These are phyloP conservation scores for Blastomyces emzantsi DNA, from an alignment of 2,329 filamentous ascomycete genomes.

Conservation along the genomic window DNA sequence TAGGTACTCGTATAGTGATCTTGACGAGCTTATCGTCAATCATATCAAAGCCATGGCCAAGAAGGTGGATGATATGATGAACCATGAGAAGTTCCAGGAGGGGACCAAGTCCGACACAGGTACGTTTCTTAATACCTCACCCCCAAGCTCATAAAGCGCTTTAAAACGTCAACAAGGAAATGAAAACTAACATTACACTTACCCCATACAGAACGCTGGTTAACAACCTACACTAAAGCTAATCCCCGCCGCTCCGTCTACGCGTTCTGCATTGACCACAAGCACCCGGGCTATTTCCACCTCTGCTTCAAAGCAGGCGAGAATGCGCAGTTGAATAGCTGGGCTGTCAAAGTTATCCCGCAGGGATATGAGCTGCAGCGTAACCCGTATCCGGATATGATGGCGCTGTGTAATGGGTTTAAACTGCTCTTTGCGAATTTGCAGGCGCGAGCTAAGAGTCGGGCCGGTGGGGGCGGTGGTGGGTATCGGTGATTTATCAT, in stretches of 20 bases:
- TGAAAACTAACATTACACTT: conserved; percentile 7
- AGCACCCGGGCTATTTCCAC: conserved; percentile 89
- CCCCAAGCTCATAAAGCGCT: background rate
- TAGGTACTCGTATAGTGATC: conserved; percentile 86
- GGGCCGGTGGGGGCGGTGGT: background rate
- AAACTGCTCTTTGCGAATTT: conserved; percentile 72
- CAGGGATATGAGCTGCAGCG: conserved; percentile 87
- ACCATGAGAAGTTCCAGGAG: conserved; percentile 86
- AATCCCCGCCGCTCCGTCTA: conserved; percentile 92
- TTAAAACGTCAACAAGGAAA: background rate
- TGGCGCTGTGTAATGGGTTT: conserved; percentile 92
- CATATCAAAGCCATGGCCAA: conserved; percentile 96
- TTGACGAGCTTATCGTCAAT: conserved; percentile 94
- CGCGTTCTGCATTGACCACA: conserved; percentile 87
- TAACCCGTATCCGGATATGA: conserved; percentile 88
- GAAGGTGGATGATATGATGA: conserved; percentile 94
- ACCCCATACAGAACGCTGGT: conserved; percentile 67
- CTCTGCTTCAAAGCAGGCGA: conserved; percentile 92
- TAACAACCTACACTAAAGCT: conserved; percentile 90
- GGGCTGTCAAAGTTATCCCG: conserved; percentile 84
- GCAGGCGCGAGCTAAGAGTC: conserved; percentile 27
- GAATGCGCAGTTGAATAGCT: conserved; percentile 61
- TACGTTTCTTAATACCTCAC: conserved; percentile 44
- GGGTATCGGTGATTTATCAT: conserved; percentile 3
- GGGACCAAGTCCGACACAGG: conserved; percentile 72